Percentiles rank a stretch among this genome's conserved stretches.
Evolutionary conservation across 2,329 filamentous ascomycete genomes (phyloP).

Genomic region (Calonectria pteridis): DNA sequence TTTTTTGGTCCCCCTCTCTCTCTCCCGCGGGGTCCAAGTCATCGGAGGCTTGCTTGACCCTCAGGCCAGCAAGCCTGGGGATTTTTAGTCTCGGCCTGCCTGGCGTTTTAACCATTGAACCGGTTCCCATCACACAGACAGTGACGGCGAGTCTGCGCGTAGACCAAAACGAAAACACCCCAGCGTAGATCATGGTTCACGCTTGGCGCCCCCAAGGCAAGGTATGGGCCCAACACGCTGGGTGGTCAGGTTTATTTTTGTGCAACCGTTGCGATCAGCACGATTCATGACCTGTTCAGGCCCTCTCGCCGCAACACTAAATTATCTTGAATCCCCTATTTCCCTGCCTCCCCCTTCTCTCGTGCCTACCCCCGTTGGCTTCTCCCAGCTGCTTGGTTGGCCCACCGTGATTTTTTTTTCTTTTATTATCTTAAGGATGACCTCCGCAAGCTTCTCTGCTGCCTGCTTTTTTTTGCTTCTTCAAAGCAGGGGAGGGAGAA

Average conservation of each 20-base stretch:
- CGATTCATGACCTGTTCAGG: background rate
- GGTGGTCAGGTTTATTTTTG: background rate
- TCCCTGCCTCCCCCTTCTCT: background rate
- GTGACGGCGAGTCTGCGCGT: background rate
- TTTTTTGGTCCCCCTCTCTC: background rate
- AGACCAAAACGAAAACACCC: background rate
- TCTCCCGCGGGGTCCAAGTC: background rate
- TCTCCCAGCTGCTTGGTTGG: background rate
- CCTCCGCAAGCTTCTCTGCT: background rate
- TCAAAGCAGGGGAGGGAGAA: background rate
- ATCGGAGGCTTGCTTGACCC: background rate
- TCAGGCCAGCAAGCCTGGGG: background rate
- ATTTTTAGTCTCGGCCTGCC: background rate
- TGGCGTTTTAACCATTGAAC: background rate
- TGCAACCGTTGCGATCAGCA: background rate
- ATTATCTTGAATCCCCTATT: slow-evolving; percentile 5
- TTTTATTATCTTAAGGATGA: background rate
- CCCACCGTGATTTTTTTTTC: background rate
- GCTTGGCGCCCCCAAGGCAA: background rate
- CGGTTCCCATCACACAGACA: background rate
- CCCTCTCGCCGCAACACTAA: background rate
- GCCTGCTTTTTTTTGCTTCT: background rate
- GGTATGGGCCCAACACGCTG: background rate
- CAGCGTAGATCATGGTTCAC: slow-evolving; percentile 2
- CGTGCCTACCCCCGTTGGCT: background rate